phyloP scores from a whole-genome alignment of 805 yeast species.

The Jamesozyma gamospora region DNA sequence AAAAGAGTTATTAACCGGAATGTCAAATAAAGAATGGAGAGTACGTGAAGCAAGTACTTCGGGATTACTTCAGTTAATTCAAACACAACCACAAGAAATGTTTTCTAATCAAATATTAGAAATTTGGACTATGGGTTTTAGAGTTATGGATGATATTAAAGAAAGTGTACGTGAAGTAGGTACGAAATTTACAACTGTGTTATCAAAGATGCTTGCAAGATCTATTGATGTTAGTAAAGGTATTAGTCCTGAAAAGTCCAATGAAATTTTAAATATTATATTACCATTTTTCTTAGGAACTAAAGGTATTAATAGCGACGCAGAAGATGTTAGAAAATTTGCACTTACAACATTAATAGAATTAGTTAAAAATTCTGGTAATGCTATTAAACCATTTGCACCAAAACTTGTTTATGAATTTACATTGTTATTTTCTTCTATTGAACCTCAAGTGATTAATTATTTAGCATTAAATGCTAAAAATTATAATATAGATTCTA shows the following conservation, averaged over 20 bases:
- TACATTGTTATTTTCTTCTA: slow-evolving; percentile 62
- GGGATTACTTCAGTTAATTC: slow-evolving; percentile 62
- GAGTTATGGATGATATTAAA: slow-evolving; percentile 88
- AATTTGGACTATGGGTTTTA: slow-evolving; percentile 81
- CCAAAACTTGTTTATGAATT: slow-evolving; percentile 62
- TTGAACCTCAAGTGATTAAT: slow-evolving; percentile 86
- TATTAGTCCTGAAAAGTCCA: slow-evolving; percentile 32
- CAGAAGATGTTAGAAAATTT: slow-evolving; percentile 72
- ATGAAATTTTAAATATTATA: slow-evolving; percentile 42
- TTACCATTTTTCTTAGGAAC: slow-evolving; percentile 73
- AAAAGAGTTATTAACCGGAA: slow-evolving; percentile 51
- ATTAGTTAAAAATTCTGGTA: slow-evolving; percentile 55
- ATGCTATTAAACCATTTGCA: slow-evolving; percentile 53
- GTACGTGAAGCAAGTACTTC: slow-evolving; percentile 77
- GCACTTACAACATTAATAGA: slow-evolving; percentile 67
- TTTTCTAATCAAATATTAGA: slow-evolving; percentile 48
- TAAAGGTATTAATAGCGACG: slow-evolving; percentile 73
- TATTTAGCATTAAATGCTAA: slow-evolving; percentile 81
- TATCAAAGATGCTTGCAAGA: slow-evolving; percentile 54
- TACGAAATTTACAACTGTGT: slow-evolving; percentile 48
- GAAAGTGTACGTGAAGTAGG: slow-evolving; percentile 87
- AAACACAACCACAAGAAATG: slow-evolving; percentile 40
- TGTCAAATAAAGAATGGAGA: slow-evolving; percentile 86
- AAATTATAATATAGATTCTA: slow-evolving; percentile 64
- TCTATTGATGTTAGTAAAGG: slow-evolving; percentile 41